Percentiles rank a stretch among this genome's conserved stretches.
Conservation (phyloP, 202 grass and related monocot species). For the Eragrostis tef region DNA sequence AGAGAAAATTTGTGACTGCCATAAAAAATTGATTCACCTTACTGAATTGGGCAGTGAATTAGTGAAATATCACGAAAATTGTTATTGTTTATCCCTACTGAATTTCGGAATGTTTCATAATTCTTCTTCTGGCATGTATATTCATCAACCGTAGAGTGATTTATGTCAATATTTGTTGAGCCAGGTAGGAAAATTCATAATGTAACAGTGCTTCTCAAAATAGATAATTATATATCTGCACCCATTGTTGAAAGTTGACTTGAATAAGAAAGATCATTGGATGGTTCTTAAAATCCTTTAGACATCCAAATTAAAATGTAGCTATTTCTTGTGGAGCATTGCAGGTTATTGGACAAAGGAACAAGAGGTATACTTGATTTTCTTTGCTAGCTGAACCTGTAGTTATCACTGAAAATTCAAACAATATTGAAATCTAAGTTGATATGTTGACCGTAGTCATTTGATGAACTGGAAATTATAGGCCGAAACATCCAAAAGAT, state of each 20-base stretch:
- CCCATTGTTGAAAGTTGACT: not conserved
- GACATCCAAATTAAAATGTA: not conserved
- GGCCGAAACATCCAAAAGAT: not conserved
- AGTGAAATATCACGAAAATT: not conserved
- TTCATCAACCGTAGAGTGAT: not conserved
- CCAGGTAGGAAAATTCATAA: not conserved
- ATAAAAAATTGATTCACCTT: not conserved
- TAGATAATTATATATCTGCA: not conserved
- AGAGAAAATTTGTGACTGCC: not conserved
- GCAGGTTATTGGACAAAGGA: constrained; percentile 20
- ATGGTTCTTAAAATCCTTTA: not conserved
- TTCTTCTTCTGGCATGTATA: not conserved
- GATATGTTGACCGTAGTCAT: not conserved
- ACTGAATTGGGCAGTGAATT: not conserved
- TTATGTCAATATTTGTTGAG: not conserved
- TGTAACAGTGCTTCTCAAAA: not conserved
- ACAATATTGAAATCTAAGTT: not conserved
- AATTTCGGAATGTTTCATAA: not conserved
- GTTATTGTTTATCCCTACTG: not conserved
- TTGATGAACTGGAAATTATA: constrained; percentile 1
- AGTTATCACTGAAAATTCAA: too few species aligned
- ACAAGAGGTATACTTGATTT: not conserved
- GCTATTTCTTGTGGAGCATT: not conserved
- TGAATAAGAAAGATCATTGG: not conserved
- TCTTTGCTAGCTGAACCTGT: not conserved